phyloP scores from a whole-genome alignment of 768 basidiomycete species.

The Trichaptum fuscoviolaceum region DNA sequence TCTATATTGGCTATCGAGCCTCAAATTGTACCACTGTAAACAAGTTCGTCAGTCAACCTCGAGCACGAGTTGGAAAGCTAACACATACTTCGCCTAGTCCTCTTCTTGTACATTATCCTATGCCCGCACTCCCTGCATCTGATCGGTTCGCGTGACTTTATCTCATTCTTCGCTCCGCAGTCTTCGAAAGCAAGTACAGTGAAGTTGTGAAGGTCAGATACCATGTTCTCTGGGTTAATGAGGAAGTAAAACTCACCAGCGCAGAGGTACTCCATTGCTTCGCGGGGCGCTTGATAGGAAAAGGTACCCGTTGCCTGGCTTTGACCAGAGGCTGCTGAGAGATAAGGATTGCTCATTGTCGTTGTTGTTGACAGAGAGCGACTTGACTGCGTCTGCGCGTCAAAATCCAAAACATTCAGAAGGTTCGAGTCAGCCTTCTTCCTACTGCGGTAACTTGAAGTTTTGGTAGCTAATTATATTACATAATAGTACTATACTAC shows the following conservation, averaged over 20 bases:
- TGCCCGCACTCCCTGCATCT: slow-evolving; percentile 96
- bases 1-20: slow-evolving; percentile 47
- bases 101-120: slow-evolving; percentile 98
- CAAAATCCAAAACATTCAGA: too few relatives aligned
- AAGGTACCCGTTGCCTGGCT: slow-evolving; percentile 26
- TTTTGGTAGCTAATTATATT: too few relatives aligned
- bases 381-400: background rate
- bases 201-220: slow-evolving; percentile 12
- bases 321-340: slow-evolving; percentile 17
- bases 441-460: too few relatives aligned
- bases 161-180: slow-evolving; percentile 89
- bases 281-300: slow-evolving; percentile 29
- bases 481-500: too few relatives aligned
- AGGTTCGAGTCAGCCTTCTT: too few relatives aligned
- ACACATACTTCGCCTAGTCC: slow-evolving; percentile 84
- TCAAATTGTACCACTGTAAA: slow-evolving; percentile 76
- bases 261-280: slow-evolving; percentile 82
- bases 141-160: slow-evolving; percentile 87
- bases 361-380: slow-evolving; percentile 14
- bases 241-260: slow-evolving; percentile 49
- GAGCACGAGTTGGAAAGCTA: background rate
- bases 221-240: slow-evolving; percentile 4
- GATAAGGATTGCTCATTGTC: slow-evolving; percentile 7
- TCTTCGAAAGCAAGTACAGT: slow-evolving; percentile 41
- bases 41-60: slow-evolving; percentile 6